A percentile compares a stretch with the other conserved stretches of the same genome.
Evolutionary conservation across 192 early-diverging fungal species (phyloP).

Genomic region (Linnemannia hyalina): DNA sequence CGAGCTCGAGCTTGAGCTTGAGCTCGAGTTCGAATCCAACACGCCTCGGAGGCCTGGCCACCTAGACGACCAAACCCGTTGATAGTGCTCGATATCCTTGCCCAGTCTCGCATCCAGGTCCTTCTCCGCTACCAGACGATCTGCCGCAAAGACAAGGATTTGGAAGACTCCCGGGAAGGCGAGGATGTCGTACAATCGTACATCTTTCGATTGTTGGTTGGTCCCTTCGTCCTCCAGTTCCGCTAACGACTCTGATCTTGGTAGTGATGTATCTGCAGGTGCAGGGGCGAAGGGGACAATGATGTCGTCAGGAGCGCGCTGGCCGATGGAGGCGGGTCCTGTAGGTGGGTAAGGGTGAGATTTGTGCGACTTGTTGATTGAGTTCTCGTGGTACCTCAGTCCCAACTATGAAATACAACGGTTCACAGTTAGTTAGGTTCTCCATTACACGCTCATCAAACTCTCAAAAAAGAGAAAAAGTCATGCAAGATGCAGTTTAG

Average conservation of each 20-base stretch:
- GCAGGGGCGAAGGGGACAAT: not conserved
- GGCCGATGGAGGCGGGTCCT: not conserved
- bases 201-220: not conserved
- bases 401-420: not conserved
- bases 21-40: no score
- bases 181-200: conserved; percentile 13
- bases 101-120: no score
- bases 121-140: not conserved
- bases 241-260: no score
- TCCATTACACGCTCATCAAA: no score
- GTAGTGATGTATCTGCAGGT: no score
- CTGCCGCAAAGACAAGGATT: conserved; percentile 17
- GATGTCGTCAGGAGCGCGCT: conserved; percentile 5
- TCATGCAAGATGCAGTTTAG: not conserved
- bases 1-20: no score
- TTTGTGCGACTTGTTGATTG: not conserved
- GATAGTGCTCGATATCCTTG: conserved; percentile 22
- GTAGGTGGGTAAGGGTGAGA: not conserved
- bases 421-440: not conserved
- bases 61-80: no score
- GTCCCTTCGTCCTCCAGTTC: not conserved
- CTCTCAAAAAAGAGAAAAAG: not conserved
- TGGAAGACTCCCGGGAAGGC: conserved; percentile 6
- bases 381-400: conserved; percentile 22
- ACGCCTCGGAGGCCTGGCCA: no score